Percentiles rank a stretch among this genome's conserved stretches.
Conservation (phyloP, 768 basidiomycete genomes). For the Terana coerulea region DNA sequence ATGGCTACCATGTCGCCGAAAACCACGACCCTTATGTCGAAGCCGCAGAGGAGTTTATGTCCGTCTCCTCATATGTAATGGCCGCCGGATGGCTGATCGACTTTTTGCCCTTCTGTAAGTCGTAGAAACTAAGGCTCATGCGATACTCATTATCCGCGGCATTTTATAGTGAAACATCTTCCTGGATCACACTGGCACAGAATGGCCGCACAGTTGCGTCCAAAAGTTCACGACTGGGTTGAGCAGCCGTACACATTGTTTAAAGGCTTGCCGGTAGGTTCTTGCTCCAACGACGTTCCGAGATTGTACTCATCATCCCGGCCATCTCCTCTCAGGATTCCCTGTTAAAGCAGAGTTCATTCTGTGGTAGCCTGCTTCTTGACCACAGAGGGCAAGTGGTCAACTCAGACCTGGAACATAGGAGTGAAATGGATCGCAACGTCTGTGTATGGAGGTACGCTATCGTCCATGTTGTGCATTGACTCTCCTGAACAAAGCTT, state of each 20-base stretch:
- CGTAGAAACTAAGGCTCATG: neutral
- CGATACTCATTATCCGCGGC: neutral
- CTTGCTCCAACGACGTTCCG: too few species aligned
- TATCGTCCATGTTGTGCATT: too few species aligned
- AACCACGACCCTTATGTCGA: conserved; percentile 4
- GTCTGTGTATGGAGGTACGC: conserved; percentile 11
- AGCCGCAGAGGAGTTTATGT: conserved; percentile 10
- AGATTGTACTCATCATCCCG: neutral
- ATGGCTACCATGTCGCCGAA: conserved; percentile 2
- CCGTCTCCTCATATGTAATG: neutral
- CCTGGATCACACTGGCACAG: neutral
- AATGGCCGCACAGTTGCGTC: neutral
- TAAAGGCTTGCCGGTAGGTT: conserved; percentile 6
- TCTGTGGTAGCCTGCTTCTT: conserved; percentile 7
- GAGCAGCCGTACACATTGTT: conserved; percentile 3
- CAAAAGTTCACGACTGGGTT: neutral
- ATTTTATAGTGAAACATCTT: neutral
- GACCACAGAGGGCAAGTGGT: neutral
- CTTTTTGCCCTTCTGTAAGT: conserved; percentile 6
- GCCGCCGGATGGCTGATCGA: conserved; percentile 4
- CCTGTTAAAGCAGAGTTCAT: neutral
- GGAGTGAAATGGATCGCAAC: conserved; percentile 10
- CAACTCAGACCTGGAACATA: neutral
- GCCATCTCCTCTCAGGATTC: neutral
- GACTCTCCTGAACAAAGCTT: neutral